Evolutionary conservation across 1,284 basidiomycete genomes (phyloP).

Genomic region (Trichosporon asahii): DNA sequence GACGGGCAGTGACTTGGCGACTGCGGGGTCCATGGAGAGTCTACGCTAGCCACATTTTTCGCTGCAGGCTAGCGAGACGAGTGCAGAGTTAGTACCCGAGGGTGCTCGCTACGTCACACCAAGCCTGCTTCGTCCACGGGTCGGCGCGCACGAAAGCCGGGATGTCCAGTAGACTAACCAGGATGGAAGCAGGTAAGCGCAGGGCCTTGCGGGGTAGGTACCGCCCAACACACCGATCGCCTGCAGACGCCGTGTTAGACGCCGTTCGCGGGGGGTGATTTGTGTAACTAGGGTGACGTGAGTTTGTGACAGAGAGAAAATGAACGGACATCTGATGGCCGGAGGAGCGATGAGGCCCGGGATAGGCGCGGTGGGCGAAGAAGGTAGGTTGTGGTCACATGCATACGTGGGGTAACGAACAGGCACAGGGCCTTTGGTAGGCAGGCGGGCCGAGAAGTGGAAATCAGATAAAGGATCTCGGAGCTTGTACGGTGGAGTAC

Average conservation of each 20-base stretch:
- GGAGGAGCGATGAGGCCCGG: conserved; percentile 3
- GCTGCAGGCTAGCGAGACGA: neutral
- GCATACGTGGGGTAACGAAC: neutral
- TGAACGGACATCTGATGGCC: conserved; percentile 1
- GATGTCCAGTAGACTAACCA: too few species aligned
- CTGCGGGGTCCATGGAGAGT: neutral
- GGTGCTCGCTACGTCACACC: neutral
- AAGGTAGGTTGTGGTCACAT: neutral
- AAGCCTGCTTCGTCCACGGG: neutral
- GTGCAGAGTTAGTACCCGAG: neutral
- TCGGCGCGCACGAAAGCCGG: neutral
- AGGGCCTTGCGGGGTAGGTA: neutral
- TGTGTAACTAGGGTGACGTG: neutral
- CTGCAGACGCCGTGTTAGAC: neutral
- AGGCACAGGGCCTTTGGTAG: too few species aligned
- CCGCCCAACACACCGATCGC: neutral
- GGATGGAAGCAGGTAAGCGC: neutral
- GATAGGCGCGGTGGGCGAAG: neutral
- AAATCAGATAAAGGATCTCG: neutral
- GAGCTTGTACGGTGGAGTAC: neutral
- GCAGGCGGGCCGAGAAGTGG: neutral
- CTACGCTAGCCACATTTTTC: neutral
- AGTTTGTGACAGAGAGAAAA: neutral
- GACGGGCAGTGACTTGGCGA: neutral
- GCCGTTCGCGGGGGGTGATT: neutral